These are phyloP conservation scores for Cordyceps farinosa DNA, from an alignment of 2,329 filamentous ascomycete genomes.

Conservation along the genomic window DNA sequence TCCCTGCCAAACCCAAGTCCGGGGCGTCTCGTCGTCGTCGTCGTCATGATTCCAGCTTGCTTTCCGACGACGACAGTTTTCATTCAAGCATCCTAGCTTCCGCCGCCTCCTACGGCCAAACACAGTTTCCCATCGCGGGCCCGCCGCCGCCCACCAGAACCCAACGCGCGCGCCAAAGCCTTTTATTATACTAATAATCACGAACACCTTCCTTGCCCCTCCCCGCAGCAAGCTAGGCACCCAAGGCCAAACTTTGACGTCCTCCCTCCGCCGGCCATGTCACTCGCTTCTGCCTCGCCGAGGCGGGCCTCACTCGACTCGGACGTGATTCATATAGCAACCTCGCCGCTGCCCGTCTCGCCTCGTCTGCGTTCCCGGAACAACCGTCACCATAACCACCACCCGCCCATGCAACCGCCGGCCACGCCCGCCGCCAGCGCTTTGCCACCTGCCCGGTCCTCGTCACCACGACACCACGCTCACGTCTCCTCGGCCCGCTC, in stretches of 20 bases:
- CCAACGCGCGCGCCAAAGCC: neutral
- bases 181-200: neutral
- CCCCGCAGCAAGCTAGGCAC: constrained; percentile 8
- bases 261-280: neutral
- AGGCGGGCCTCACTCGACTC: constrained; percentile 8
- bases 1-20: no score
- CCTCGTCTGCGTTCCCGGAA: neutral
- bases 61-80: no score
- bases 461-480: constrained; percentile 19
- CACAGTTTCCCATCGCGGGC: neutral
- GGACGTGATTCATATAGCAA: constrained; percentile 1
- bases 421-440: constrained; percentile 17
- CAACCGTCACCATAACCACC: neutral
- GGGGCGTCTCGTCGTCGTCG: no score
- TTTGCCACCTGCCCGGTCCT: constrained; percentile 20
- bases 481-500: neutral
- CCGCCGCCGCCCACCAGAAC: neutral
- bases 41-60: no score
- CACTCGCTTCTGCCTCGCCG: constrained; percentile 15
- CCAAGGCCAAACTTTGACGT: neutral
- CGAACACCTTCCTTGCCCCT: neutral
- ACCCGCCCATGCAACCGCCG: constrained; percentile 8
- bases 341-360: constrained; percentile 3
- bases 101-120: no score
- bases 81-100: no score